Evolutionary conservation across 129 eudicot genomes (phyloP), one percentile per base, ranked within the genome.

Genomic region (Arctium minus): DNA sequence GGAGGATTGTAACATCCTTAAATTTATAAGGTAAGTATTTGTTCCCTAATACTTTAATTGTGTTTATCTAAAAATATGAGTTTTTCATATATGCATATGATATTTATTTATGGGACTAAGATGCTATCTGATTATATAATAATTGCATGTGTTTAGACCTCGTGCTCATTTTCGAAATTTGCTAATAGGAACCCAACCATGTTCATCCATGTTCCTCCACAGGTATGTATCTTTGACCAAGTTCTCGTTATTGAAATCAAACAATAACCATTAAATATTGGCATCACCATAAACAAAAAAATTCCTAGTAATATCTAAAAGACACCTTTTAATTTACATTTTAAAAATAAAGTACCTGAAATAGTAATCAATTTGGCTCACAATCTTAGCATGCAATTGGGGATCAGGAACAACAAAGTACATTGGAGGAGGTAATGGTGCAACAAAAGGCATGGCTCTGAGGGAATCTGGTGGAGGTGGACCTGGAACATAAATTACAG

Each of bases 111-210:
- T n/a, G n/a, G n/a, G n/a, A n/a, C n/a, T n/a, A n/a, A n/a, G n/a
- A n/a, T n/a, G n/a, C n/a, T n/a, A n/a, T n/a, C n/a, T n/a, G n/a
- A n/a, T n/a, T n/a, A n/a, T n/a, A n/a, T n/a, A n/a, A n/a, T n/a
- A n/a, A n/a, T n/a, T n/a, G n/a, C n/a, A n/a, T n/a, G n/a, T n/a
- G n/a, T n/a, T n/a, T n/a, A n/a, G n/a, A n/a, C n/a, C n/a, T n/a
- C n/a, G n/a, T n/a, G n/a, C n/a, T n/a, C n/a, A n/a, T n/a, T n/a
- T n/a, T n/a, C n/a, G n/a, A n/a, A n/a, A n/a, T n/a, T n/a, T n/a
- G 79, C 80, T 72, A 86, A 88, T 79, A 70, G 98, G 84, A 85
- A 92, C 97, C 98, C 98, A 95, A 36, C 98, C 98, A 77, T 95
- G 88, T 6, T 86, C 91, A 85, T 95, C 97, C 98, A 95, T 95